A percentile compares a stretch with the other conserved stretches of the same genome.
These are phyloP conservation scores for Cordyceps cateniannulata DNA, from an alignment of 2,329 filamentous ascomycete species.

Conservation along the genomic window DNA sequence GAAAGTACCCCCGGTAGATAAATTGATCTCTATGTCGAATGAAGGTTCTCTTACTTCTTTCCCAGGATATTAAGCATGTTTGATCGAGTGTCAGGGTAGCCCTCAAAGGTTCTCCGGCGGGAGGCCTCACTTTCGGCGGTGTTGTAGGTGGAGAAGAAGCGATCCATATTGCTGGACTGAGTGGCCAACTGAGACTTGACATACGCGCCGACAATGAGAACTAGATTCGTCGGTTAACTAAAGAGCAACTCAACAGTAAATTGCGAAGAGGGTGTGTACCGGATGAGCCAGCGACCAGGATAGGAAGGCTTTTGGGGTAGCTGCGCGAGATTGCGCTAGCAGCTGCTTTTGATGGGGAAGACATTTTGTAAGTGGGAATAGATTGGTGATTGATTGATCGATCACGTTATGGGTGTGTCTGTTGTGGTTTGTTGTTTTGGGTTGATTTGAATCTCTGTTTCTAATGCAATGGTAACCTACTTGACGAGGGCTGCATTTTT, in stretches of 20 bases:
- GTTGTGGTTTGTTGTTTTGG: not conserved
- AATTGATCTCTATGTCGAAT: not conserved
- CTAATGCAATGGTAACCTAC: not conserved
- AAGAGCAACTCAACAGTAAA: not conserved
- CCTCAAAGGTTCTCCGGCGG: constrained; percentile 27
- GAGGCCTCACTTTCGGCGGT: constrained; percentile 30
- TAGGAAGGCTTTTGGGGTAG: constrained; percentile 1
- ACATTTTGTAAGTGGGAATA: not conserved
- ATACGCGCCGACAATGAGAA: constrained; percentile 23
- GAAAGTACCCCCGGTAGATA: not conserved
- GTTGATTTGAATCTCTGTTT: not conserved
- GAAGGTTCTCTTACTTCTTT: constrained; percentile 19
- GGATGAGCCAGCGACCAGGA: constrained; percentile 7
- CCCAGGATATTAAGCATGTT: constrained; percentile 30
- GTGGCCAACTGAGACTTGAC: constrained; percentile 26
- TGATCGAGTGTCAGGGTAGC: constrained; percentile 27
- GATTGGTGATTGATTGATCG: not conserved
- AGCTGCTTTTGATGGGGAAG: constrained; percentile 2
- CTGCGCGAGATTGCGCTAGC: constrained; percentile 7
- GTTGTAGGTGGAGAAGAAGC: constrained; percentile 32
- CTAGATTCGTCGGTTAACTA: not conserved
- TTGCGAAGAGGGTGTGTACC: not conserved
- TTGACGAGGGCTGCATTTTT: not conserved
- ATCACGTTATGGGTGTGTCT: not conserved
- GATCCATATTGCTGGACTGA: constrained; percentile 30